Conservation (phyloP, 768 basidiomycete species). For the Leucosporidium yakuticum region DNA sequence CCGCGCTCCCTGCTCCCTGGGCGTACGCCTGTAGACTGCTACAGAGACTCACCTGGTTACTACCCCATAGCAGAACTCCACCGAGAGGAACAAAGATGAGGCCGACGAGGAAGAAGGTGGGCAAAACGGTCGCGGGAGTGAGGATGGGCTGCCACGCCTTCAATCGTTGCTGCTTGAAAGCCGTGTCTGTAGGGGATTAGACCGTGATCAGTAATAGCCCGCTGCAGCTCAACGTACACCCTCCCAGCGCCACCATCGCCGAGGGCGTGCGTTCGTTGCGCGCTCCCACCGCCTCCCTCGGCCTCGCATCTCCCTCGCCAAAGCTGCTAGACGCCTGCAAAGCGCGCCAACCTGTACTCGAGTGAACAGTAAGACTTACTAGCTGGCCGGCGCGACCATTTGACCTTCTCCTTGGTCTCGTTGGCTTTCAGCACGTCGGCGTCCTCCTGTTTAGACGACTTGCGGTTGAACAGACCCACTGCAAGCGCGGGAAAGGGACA, state of each 20-base stretch:
- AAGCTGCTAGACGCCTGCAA: not conserved
- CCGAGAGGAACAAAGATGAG: slow-evolving; percentile 95
- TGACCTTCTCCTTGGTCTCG: slow-evolving; percentile 42
- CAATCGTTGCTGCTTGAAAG: slow-evolving; percentile 88
- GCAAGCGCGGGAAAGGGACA: too few species aligned
- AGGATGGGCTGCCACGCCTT: slow-evolving; percentile 99
- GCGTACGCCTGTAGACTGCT: too few species aligned
- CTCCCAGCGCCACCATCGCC: not conserved
- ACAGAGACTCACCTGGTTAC: slow-evolving; percentile 51
- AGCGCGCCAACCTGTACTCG: not conserved
- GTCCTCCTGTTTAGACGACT: slow-evolving; percentile 37
- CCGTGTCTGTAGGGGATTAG: slow-evolving; percentile 16
- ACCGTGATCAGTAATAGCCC: not conserved
- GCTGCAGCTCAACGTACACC: not conserved
- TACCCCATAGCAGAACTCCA: slow-evolving; percentile 81
- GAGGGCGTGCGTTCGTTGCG: not conserved
- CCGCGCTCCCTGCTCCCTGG: not conserved
- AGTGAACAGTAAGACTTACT: slow-evolving; percentile 37
- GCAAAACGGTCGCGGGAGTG: slow-evolving; percentile 93
- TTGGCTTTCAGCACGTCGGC: slow-evolving; percentile 36
- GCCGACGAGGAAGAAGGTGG: slow-evolving; percentile 90
- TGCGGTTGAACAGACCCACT: slow-evolving; percentile 43
- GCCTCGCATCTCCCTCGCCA: not conserved
- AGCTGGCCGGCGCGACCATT: slow-evolving; percentile 44
- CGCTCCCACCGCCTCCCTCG: not conserved